Evolutionary conservation across 371 early-diverging fungal genomes (phyloP), one percentile per base, ranked within the genome.

Genomic region (Mortierella sp.): DNA sequence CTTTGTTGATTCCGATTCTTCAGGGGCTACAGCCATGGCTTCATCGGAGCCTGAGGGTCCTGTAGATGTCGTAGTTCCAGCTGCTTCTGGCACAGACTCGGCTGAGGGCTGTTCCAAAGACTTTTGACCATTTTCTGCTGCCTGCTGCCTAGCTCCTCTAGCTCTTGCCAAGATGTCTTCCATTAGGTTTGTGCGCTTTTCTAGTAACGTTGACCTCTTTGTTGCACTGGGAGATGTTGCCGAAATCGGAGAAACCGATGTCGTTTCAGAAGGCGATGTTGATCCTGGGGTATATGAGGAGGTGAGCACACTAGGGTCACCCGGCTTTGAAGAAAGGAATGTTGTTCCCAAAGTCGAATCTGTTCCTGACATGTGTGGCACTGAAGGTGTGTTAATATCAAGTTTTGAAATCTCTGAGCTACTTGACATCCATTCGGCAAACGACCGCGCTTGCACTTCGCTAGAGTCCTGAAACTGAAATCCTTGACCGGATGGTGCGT

Each of bases 351-450:
- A 34, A 34, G 34, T 34, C 34, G 34, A 10, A 4, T 34, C 7
- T 34, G 4, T 10, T 34, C 34, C 34, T 10, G 34, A 34, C 10
- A 34, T 34, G n/a, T n/a, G n/a, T n/a, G n/a, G n/a, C n/a, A n/a
- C n/a, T 34, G 34, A 34, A 4, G 76, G 76, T 2, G 68, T 54
- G 51, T 56, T 67, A 27, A 74, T 63, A 25, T 74, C 76, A 10
- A 74, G 69, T 29, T 68, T 49, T 5, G 76, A 74, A 25, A 74
- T 74, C 44, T 74, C 76, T 49, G 69, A 68, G 31, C 76, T 74
- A 41, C 68, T 67, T 2, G 76, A 74, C 76, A 74, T 74, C 76
- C 76, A 74, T 10, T 74, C 76, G 16, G 76, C 76, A 64, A 74
- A 74, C 12, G 76, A 74, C 48, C 63, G 63, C 9, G 68, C 76